Evolutionary conservation across 2,329 filamentous ascomycete genomes (phyloP).

Genomic region (Paecilomyces variotii): DNA sequence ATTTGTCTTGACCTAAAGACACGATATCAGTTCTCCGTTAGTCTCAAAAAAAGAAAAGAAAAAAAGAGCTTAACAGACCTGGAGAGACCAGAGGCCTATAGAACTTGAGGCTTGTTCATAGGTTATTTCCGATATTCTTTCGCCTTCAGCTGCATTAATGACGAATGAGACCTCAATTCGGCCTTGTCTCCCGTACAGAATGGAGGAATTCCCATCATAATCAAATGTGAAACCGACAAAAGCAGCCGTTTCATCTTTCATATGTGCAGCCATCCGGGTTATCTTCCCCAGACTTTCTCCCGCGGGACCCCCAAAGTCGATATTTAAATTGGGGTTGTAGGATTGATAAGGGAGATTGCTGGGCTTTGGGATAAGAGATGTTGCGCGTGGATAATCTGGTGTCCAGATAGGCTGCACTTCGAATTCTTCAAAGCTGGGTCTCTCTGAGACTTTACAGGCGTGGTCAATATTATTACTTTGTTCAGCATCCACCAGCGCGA

Average conservation of each 20-base stretch:
- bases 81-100: neutral
- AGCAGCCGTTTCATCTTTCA: neutral
- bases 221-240: neutral
- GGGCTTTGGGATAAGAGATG: neutral
- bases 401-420: neutral
- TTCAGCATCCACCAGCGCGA: neutral
- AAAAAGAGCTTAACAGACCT: neutral
- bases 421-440: neutral
- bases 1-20: slow-evolving; percentile 1
- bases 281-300: neutral
- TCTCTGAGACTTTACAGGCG: neutral
- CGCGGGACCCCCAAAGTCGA: neutral
- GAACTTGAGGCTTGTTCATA: neutral
- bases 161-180: neutral
- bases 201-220: neutral
- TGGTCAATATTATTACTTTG: neutral
- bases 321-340: slow-evolving; percentile 1
- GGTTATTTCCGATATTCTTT: neutral
- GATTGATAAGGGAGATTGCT: neutral
- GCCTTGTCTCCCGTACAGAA: neutral
- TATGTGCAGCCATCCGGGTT: neutral
- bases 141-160: neutral
- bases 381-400: neutral
- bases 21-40: neutral
- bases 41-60: neutral